Conservation (phyloP, 2,329 filamentous ascomycete genomes). For the Paraconiothyrium brasiliense region DNA sequence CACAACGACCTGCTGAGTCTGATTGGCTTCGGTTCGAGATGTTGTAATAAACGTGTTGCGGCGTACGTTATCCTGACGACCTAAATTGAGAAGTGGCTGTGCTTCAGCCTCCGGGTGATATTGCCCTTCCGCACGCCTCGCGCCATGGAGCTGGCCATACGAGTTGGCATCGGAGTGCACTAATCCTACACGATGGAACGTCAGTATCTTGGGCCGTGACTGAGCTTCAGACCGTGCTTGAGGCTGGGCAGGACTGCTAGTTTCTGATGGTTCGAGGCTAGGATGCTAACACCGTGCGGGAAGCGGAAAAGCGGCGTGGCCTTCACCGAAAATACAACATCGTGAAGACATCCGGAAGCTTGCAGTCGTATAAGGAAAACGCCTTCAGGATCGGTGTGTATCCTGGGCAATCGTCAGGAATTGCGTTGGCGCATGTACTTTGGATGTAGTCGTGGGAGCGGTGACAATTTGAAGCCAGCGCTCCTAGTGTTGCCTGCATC, state of each 20-base stretch:
- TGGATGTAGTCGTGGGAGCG: conserved; percentile 10
- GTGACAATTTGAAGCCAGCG: conserved; percentile 10
- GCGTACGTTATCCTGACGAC: conserved; percentile 21
- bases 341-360: conserved; percentile 6
- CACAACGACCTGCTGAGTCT: not conserved
- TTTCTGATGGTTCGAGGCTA: conserved; percentile 18
- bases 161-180: conserved; percentile 16
- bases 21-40: conserved; percentile 1
- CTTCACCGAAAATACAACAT: conserved; percentile 22
- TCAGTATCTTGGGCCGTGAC: conserved; percentile 1
- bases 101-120: conserved; percentile 38
- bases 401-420: conserved; percentile 4
- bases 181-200: conserved; percentile 17
- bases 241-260: conserved; percentile 15
- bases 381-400: conserved; percentile 27
- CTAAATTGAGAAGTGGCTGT: conserved; percentile 36
- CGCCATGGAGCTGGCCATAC: conserved; percentile 1
- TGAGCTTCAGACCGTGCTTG: conserved; percentile 22
- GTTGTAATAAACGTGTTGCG: conserved; percentile 7
- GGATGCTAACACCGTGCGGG: conserved; percentile 16
- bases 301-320: conserved; percentile 17
- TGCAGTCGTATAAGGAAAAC: conserved; percentile 14
- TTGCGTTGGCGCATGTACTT: conserved; percentile 10
- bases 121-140: conserved; percentile 19
- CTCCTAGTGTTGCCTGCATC: not conserved